Evolutionary conservation across 2,329 filamentous ascomycete species (phyloP), one percentile per base, ranked within the genome.

Genomic region (Diplodia corticola): DNA sequence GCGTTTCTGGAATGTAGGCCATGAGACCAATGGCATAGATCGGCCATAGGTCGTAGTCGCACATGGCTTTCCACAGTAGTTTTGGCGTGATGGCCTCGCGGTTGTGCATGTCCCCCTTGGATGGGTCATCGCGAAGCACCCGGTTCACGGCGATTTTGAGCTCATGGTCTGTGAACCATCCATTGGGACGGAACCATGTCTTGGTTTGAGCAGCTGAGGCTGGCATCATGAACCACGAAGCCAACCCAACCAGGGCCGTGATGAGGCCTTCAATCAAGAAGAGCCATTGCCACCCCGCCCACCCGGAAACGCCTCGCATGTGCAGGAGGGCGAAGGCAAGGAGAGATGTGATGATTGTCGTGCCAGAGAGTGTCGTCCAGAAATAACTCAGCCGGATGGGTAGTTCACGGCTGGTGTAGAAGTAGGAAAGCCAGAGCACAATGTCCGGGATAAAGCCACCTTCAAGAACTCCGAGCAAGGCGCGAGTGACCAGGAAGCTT

Each of bases 61-160:
- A 68, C 2, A 70, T 53, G n/a, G 69, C 70, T 54, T 74, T 73
- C 69, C 69, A 72, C 0, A 76, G 67, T 0, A 67, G 67, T 0
- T 50, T 59, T 0, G 68, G 68, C 5, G 68, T 69, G 6, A 76
- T 71, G 24, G 71, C 72, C 55, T 74, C 68, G 12, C 73, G 69
- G 67, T 76, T 76, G 68, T 76, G 84, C 84, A 89, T 87, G 61
- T 82, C 81, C 64, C 84, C 84, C 49, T 76, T 76, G 64, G 70
- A 72, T 0, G 85, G 85, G 68, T 88, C 87, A 51, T 89, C 87
- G 1, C 87, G 83, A 0, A 88, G 77, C 10, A 86, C 78, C 0
- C 86, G 79, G 69, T 88, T 89, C 28, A 89, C 85, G 68, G 89
- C 82, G 69, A 89, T 89, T 61, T 80, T 79, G 70, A 89, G 86